Evolutionary conservation across 2,329 filamentous ascomycete species (phyloP).

Genomic region (Penicillium verrucosum): DNA sequence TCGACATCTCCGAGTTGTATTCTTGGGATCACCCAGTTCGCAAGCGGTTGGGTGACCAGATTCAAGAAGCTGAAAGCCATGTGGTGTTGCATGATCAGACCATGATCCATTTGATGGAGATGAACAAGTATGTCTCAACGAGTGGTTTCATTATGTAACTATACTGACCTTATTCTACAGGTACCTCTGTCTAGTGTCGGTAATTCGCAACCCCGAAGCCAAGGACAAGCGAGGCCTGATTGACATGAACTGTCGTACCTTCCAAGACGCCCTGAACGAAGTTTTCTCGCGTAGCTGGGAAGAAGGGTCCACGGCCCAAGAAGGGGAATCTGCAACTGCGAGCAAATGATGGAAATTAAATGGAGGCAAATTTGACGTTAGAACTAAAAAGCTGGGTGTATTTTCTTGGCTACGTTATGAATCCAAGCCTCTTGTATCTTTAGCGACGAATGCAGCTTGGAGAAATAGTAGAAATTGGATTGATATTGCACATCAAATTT

Average conservation of each 20-base stretch:
- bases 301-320: conserved; percentile 25
- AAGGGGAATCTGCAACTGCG: not conserved
- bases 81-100: conserved; percentile 60
- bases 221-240: conserved; percentile 63
- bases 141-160: not conserved
- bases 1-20: conserved; percentile 94
- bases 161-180: conserved; percentile 37
- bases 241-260: conserved; percentile 64
- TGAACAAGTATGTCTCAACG: conserved; percentile 56
- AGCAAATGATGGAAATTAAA: conserved; percentile 11
- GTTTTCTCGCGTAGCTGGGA: conserved; percentile 56
- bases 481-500: not conserved
- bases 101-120: conserved; percentile 64
- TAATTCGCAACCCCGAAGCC: conserved; percentile 63
- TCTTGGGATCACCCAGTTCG: conserved; percentile 61
- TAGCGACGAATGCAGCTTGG: not conserved
- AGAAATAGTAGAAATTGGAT: not conserved
- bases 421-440: not conserved
- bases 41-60: conserved; percentile 43
- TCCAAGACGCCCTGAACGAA: conserved; percentile 60
- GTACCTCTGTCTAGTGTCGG: conserved; percentile 62
- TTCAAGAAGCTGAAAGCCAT: conserved; percentile 59
- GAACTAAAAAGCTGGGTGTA: not conserved
- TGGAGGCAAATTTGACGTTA: not conserved
- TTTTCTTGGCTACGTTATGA: not conserved